Evolutionary conservation across 768 basidiomycete species (phyloP).

Genomic region (Saitozyma sp.): DNA sequence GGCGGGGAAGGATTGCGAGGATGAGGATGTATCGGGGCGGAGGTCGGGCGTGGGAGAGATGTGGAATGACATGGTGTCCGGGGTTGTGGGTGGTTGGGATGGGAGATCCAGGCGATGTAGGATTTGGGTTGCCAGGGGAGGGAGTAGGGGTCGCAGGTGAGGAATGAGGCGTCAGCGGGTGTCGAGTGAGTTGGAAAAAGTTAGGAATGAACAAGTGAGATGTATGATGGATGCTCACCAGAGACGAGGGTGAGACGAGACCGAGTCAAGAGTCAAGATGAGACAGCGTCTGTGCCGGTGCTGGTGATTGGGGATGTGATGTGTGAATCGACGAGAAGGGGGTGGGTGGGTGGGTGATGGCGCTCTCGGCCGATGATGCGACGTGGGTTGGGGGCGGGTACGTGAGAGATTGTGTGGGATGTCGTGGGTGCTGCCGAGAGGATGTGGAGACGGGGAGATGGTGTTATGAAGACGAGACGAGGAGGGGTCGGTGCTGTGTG

Average conservation of each 20-base stretch:
- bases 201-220: not conserved
- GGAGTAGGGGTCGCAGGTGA: not conserved
- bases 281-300: conserved; percentile 1
- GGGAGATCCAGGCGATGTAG: not conserved
- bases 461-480: too few relatives aligned
- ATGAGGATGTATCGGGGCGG: conserved; percentile 8
- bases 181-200: not conserved
- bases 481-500: too few relatives aligned
- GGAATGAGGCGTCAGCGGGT: not conserved
- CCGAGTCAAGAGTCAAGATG: too few relatives aligned
- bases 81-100: not conserved
- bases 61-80: not conserved
- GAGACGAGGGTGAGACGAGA: not conserved
- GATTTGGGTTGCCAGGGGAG: not conserved
- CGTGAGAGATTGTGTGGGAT: too few relatives aligned
- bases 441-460: too few relatives aligned
- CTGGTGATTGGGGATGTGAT: not conserved
- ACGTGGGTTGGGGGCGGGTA: too few relatives aligned
- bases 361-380: not conserved
- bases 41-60: conserved; percentile 2
- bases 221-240: not conserved
- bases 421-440: too few relatives aligned
- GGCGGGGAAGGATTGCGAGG: conserved; percentile 1
- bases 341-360: not conserved
- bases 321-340: not conserved